Base-by-base conservation (phyloP, 495 filamentous ascomycete species). In the Achaetomiella virescens region DNA sequence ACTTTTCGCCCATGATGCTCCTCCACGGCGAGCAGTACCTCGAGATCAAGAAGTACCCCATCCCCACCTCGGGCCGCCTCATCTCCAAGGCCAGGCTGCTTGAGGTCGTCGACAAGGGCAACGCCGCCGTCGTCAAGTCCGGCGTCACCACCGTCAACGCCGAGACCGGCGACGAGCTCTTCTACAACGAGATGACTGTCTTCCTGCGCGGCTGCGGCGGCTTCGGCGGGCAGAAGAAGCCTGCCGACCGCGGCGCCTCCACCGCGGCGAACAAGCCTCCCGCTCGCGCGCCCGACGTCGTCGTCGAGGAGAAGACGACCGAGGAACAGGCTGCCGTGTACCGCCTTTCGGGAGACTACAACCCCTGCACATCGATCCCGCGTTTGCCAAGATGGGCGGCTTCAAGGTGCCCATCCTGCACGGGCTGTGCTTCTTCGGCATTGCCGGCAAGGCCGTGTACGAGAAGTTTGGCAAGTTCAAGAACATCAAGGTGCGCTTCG, bases 21-120 rank as follows among this genome's bases (percentile, higher is more conserved):
- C 85, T 98, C 18, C 93, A 98, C 78, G 93, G 93, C 65, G 93
- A 98, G 76, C 93, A 98, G 75, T 98, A 91, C 80, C 89, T 97
- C 61, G 95, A 97, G 71, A 82, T 98, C 68, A 85, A 85, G 68
- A 89, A 92, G 71, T 96, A 83, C 77, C 93, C 95, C 46, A 90
- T 98, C 71, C 93, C 95, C 29, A 97, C 93, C 48, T 79, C 84
- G 45, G 90, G 81, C 45, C 86, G 83, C 37, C 85, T 95, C 36
- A 71, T 91, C 67, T 90, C 87, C 59, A 87, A 86, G 73, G 87
- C 86, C 50, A 87, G 86, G 70, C 86, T 98, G 57, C 81, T 98
- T 56, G 93, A 98, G 66, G 92, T 97, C 8, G 79, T 95, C 17
- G 93, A 98, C 72, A 97, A 97, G 79, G 91, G 95, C 66, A 85